Base-by-base conservation (phyloP, 2,329 filamentous ascomycete species). In the Alternaria sp. region DNA sequence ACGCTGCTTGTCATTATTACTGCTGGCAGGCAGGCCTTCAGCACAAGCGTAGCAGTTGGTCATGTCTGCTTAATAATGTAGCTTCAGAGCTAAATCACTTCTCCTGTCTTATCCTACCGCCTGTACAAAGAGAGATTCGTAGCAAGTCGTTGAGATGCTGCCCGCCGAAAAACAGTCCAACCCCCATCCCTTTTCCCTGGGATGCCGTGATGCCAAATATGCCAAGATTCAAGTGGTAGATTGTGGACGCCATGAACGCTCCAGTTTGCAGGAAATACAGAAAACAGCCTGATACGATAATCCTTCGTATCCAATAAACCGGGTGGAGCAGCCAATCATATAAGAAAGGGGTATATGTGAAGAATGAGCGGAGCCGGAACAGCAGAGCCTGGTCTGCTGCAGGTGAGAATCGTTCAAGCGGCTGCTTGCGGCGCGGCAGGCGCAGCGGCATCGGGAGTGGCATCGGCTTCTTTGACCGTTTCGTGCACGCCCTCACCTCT, bases 401-500 rank as follows among this genome's bases (percentile, higher is more conserved):
- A 52, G 32, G 15, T 25, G 26, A 46, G 36, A 25, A 17, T 47
- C 17, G n/a, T 45, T 57, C 43, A 68, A 26, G 59, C 55, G 40
- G 61, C 40, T 56, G 61, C 53, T 65, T 61, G 66, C n/a, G 61
- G 61, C 26, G 50, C 23, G 11, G 65, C 51, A 26, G 58, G 46
- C 61, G 54, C 23, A 47, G 58, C 13, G 46, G 55, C 43, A 43
- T 59, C 65, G 52, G 68, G 45, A 36, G 56, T 46, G 55, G 65
- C 61, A 63, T 68, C 60, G 59, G 65, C 59, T 12, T 58, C 67
- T 61, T 59, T 66, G 56, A 69, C 64, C 59, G 81, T 83, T 68
- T 87, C 85, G 43, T 86, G 82, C 6, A 88, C 86, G 32, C 86
- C 86, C 73, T 87, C 84, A 40, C 86, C 86, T 71, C 87, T 82